phyloP scores from a whole-genome alignment of 306 rosid genomes.

The Hippophae tibetana region DNA sequence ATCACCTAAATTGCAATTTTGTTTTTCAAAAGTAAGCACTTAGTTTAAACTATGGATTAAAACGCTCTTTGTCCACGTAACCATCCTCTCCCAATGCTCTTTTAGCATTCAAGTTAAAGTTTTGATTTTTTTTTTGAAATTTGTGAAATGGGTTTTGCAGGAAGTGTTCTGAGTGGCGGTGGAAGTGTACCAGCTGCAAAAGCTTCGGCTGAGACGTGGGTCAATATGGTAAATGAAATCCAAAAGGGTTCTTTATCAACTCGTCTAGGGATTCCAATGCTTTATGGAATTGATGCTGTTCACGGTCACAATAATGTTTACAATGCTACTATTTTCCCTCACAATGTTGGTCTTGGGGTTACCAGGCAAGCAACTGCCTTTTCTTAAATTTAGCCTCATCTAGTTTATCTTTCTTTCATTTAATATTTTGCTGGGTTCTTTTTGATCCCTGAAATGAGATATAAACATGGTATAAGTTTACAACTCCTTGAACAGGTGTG shows the following conservation, averaged over 20 bases:
- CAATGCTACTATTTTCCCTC: slow-evolving; percentile 81
- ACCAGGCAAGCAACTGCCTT: slow-evolving; percentile 53
- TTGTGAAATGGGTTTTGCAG: slow-evolving; percentile 26
- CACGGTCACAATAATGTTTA: slow-evolving; percentile 93
- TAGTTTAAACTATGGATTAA: too few relatives aligned
- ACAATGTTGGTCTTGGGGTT: slow-evolving; percentile 89
- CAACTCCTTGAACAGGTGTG: too few relatives aligned
- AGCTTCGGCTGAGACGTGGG: slow-evolving; percentile 73
- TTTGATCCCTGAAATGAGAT: too few relatives aligned
- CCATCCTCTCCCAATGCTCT: not conserved
- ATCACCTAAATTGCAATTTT: too few relatives aligned
- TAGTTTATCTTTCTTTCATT: not conserved
- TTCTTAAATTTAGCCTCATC: not conserved
- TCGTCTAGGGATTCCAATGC: slow-evolving; percentile 91
- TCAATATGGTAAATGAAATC: slow-evolving; percentile 66
- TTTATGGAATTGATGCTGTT: slow-evolving; percentile 94
- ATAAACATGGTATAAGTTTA: too few relatives aligned
- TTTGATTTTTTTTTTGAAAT: not conserved
- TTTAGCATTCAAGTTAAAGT: not conserved
- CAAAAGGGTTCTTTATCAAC: slow-evolving; percentile 69
- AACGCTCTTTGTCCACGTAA: too few relatives aligned
- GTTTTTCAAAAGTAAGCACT: too few relatives aligned
- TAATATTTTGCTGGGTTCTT: not conserved
- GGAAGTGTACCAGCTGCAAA: slow-evolving; percentile 86
- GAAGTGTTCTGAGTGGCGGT: slow-evolving; percentile 97